Evolutionary conservation across 1,139 yeast species (phyloP), one percentile per base, ranked within the genome.

Genomic region (Saccharomyces hybrid): DNA sequence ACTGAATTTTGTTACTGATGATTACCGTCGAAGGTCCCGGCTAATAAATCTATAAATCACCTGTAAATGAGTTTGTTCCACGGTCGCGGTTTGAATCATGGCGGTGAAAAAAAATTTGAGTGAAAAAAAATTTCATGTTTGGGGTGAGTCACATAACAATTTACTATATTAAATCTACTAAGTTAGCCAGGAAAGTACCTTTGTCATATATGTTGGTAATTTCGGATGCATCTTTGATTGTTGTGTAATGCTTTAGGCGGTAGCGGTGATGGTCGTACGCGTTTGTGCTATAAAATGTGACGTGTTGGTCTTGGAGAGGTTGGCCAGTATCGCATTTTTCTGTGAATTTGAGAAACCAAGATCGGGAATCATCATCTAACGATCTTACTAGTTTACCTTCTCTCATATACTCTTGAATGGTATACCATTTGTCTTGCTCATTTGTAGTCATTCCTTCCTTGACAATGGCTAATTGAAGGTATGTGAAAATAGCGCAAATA

Each of bases 371-470:
- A 4, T 59, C 59, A 11, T 54, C 31, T 0, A 27, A 27, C 6
- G 61, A 57, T 46, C 54, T 58, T 7, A 64, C 61, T 1, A 85
- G 69, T 14, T 69, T 59, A 0, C 76, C 77, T n/a, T 74, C 73
- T 9, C 79, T 64, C 8, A 89, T 76, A 58, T 87, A 75, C 50
- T 82, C 79, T 55, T 84, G 83, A 11, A 93, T 76, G 20, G 79
- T 83, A 27, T 77, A 82, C 98, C 98, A 93, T 69, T 93, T 93
- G 51, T 78, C 82, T 9, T 83, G 75, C 70, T 93, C 99, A 66
- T 88, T 91, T 1, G 97, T 89, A n/a, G 98, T 90, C 61, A 86
- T 86, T 0, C 99, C 99, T 46, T 84, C 75, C 61, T 81, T 83
- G 2, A 88, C 73, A 63, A 83, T 79, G 54, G 81, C 71, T 23